Conservation (phyloP, 2,329 filamentous ascomycete species). For the Ceratocystis diversiconidia region DNA sequence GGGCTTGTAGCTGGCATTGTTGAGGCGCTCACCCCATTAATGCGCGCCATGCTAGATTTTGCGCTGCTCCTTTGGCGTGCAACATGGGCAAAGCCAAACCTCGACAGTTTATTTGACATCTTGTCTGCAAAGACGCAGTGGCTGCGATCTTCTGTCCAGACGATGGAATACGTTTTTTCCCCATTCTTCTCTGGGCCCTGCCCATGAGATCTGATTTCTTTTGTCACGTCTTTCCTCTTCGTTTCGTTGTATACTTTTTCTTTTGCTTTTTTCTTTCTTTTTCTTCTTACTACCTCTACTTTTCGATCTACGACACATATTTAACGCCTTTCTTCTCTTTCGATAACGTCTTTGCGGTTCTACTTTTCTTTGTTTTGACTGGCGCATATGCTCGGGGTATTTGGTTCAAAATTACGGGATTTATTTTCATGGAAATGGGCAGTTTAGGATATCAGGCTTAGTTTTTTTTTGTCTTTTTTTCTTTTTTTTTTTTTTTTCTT, state of each 20-base stretch:
- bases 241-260: conserved; percentile 8
- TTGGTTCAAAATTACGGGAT: conserved; percentile 6
- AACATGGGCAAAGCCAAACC: too few relatives aligned
- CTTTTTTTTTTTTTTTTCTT: not conserved
- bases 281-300: not conserved
- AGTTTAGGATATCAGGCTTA: not conserved
- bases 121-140: not conserved
- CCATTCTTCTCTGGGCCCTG: not conserved
- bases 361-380: not conserved
- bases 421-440: not conserved
- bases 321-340: not conserved
- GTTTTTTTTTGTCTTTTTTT: not conserved
- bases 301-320: conserved; percentile 4
- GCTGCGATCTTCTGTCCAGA: not conserved
- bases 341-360: not conserved
- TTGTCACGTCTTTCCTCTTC: conserved; percentile 9
- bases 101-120: not conserved
- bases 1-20: too few relatives aligned
- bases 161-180: not conserved
- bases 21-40: too few relatives aligned
- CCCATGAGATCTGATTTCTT: not conserved
- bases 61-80: too few relatives aligned
- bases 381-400: not conserved
- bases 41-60: too few relatives aligned
- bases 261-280: not conserved